These are phyloP conservation scores for Mycogone perniciosa DNA, from an alignment of 2,329 filamentous ascomycete species.

Conservation along the genomic window DNA sequence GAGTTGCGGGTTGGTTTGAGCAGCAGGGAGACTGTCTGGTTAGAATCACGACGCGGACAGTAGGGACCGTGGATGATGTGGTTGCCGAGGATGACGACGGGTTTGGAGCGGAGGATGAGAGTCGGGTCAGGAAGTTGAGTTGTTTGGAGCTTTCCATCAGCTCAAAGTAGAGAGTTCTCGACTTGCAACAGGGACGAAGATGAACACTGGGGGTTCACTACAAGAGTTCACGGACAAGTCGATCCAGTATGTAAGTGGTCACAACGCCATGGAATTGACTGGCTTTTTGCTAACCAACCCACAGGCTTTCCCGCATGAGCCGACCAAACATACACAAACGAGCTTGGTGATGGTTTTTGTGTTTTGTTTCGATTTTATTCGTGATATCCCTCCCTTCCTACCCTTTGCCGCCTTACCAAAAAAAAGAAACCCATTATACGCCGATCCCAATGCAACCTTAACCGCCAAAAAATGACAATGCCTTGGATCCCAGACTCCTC, in stretches of 20 bases:
- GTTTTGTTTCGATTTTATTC: not conserved
- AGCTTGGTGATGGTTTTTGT: too few species aligned
- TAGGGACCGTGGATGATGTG: constrained; percentile 63
- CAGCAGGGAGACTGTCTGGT: constrained; percentile 54
- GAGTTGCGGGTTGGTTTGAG: constrained; percentile 59
- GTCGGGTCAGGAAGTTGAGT: constrained; percentile 43
- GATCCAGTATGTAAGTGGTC: not conserved
- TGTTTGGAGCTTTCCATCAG: constrained; percentile 44
- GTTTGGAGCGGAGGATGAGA: constrained; percentile 27
- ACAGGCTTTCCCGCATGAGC: too few species aligned
- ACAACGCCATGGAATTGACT: not conserved
- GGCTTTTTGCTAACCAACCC: too few species aligned
- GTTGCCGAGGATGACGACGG: constrained; percentile 32
- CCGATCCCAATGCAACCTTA: constrained; percentile 8
- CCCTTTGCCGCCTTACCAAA: constrained; percentile 1
- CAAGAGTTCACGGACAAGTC: not conserved
- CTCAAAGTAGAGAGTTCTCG: constrained; percentile 33
- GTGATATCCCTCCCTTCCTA: constrained; percentile 1
- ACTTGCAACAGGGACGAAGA: too few species aligned
- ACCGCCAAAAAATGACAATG: not conserved
- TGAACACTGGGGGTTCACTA: too few species aligned
- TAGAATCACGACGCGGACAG: constrained; percentile 53
- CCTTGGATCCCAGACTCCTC: constrained; percentile 9
- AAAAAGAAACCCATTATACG: not conserved
- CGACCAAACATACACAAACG: too few species aligned